Evolutionary conservation across 176 grass and related monocot genomes (phyloP).

Genomic region (barley (Hordeum vulgare)): MorexV3_pseudomolecules_assembly NC_058520.1:610056006-610056505

Average conservation of each 20-base stretch:
- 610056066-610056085: conserved; percentile 1
- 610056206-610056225: not conserved
- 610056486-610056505: conserved; percentile 7
- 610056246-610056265: not conserved
- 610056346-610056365: not conserved
- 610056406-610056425: not conserved
- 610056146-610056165: not conserved
- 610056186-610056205: not conserved
- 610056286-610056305: not conserved
- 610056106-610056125: not conserved
- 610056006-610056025: conserved; percentile 1
- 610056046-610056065: not conserved
- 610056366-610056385: not conserved
- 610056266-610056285: not conserved
- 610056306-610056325: not conserved
- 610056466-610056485: conserved; percentile 7
- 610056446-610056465: not conserved
- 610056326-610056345: not conserved
- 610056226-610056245: conserved; percentile 1
- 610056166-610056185: not conserved
- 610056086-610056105: not conserved
- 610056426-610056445: not conserved
- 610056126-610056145: not conserved
- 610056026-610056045: not conserved
- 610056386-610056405: not conserved